A percentile compares a stretch with the other conserved stretches of the same genome.
Evolutionary conservation across 2,329 filamentous ascomycete species (phyloP).

Genomic region (Trichoderma sp.): DNA sequence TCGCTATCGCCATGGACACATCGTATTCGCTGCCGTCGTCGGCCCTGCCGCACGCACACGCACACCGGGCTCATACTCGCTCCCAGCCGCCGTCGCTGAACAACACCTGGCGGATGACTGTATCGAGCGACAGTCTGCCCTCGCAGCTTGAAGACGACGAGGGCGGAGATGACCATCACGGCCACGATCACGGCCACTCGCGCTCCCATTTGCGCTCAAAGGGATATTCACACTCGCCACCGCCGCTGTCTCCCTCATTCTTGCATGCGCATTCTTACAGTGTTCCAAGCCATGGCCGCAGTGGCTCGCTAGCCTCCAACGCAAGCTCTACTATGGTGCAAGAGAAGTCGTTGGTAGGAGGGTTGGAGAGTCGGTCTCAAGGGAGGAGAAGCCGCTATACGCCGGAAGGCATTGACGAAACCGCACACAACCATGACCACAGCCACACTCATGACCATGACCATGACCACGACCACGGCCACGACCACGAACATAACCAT

Average conservation of each 20-base stretch:
- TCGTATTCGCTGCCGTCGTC: constrained; percentile 57
- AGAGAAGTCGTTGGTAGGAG: constrained; percentile 39
- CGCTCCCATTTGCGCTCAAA: constrained; percentile 26
- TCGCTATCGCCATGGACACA: constrained; percentile 46
- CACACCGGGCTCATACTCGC: constrained; percentile 48
- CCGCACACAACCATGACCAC: constrained; percentile 30
- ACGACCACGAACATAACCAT: constrained; percentile 35
- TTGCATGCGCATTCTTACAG: constrained; percentile 33
- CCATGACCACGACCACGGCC: constrained; percentile 33
- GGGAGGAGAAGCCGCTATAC: constrained; percentile 46
- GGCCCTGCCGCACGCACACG: constrained; percentile 51
- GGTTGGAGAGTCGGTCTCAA: constrained; percentile 45
- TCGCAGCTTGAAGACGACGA: constrained; percentile 37
- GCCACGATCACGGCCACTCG: constrained; percentile 33
- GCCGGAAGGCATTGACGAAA: constrained; percentile 34
- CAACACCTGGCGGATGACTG: constrained; percentile 39
- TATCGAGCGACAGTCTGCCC: constrained; percentile 38
- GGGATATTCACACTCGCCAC: constrained; percentile 29
- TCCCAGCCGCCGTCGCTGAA: constrained; percentile 44
- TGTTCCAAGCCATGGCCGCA: constrained; percentile 36
- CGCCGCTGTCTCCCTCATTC: constrained; percentile 24
- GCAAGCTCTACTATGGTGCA: constrained; percentile 32
- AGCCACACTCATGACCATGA: constrained; percentile 32
- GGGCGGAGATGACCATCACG: constrained; percentile 33
- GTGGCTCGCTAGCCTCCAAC: constrained; percentile 37